Evolutionary conservation across 1,139 yeast genomes (phyloP), one percentile per base, ranked within the genome.

Genomic region (Hemisphaericaspora lyxosophila): DNA sequence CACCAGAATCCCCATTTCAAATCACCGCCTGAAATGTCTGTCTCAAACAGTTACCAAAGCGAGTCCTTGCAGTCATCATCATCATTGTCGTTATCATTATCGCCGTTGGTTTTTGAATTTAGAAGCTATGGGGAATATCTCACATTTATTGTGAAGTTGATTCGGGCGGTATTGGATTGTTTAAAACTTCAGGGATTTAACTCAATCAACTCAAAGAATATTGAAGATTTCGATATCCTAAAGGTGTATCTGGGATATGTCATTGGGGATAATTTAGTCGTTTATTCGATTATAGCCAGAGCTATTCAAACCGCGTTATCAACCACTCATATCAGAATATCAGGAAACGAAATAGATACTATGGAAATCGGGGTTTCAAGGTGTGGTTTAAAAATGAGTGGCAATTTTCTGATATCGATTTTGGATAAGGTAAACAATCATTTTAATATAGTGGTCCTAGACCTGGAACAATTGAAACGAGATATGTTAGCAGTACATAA

Each of bases 201-300:
- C 11, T 26, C 12, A 24, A 11, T 24, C 26, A 23, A 15, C 8
- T 26, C 33, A 44, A 2, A 46, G 46, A 51, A 33, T 33, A 34
- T 54, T 9, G 68, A 64, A 41, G 67, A 62, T 44, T 57, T 53
- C 37, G 57, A 57, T 35, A 39, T 66, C 9, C 35, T 61, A 8
- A 44, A 67, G 25, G 40, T 64, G 4, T 63, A 63, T 36, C 42
- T 14, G 31, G 13, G 14, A 3, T 15, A 27, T 13, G 9, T n/a
- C 8, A 26, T 22, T 2, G 36, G 36, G 2, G 13, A 17, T 22
- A 9, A n/a, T 5, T 14, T 16, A 8, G 5, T 34, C 9, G 22
- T 22, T 12, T 31, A 27, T 14, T 19, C 36, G 15, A 29, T 34
- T 22, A 22, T 16, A 7, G 7, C 15, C 9, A 14, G 14, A 12